Conservation (phyloP, 1,284 basidiomycete species). For the Cutaneotrichosporon arboriforme region DNA sequence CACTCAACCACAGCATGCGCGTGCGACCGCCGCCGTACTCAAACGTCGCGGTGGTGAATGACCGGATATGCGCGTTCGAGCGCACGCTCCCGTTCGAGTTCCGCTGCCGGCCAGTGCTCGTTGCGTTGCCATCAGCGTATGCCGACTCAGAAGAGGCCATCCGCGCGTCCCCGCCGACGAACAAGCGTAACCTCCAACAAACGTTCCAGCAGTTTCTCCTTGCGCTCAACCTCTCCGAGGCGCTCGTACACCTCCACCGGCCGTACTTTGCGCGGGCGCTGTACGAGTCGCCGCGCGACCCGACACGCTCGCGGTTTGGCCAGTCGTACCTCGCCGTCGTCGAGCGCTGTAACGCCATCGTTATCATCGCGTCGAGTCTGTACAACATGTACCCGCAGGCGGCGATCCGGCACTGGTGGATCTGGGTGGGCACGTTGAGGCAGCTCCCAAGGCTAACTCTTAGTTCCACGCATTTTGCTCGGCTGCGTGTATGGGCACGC, state of each 20-base stretch:
- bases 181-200: conserved; percentile 10
- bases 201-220: conserved; percentile 16
- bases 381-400: conserved; percentile 6
- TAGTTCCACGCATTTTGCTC: conserved; percentile 3
- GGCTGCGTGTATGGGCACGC: conserved; percentile 5
- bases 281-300: conserved; percentile 10
- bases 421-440: not conserved
- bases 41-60: conserved; percentile 2
- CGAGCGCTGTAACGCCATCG: conserved; percentile 17
- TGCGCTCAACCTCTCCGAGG: conserved; percentile 12
- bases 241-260: conserved; percentile 11
- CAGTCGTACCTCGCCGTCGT: conserved; percentile 15
- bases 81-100: conserved; percentile 9
- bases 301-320: conserved; percentile 6
- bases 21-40: conserved; percentile 10
- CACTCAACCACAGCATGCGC: conserved; percentile 12
- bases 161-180: not conserved
- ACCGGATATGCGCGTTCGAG: conserved; percentile 15
- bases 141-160: conserved; percentile 3
- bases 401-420: conserved; percentile 5
- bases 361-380: conserved; percentile 8
- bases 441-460: not conserved
- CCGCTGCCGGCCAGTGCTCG: conserved; percentile 9
- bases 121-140: conserved; percentile 5
- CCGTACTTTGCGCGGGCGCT: conserved; percentile 19